Conservation (phyloP, 2,329 filamentous ascomycete genomes). For the Sporothrix phasma region DNA sequence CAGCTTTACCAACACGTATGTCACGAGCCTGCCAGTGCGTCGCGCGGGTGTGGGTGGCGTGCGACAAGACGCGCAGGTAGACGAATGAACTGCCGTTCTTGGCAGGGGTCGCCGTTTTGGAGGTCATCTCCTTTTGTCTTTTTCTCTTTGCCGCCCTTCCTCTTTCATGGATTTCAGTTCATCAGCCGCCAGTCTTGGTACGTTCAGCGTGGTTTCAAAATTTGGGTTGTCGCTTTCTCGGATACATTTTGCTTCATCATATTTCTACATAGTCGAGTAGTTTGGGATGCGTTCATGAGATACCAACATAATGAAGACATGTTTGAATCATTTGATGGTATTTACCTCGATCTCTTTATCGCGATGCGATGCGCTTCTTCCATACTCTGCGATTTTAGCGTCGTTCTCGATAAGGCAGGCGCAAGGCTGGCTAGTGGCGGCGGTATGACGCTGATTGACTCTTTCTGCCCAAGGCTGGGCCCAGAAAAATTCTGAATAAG, state of each 20-base stretch:
- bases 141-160: not conserved
- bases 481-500: conserved; percentile 4
- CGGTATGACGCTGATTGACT: not conserved
- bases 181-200: no score
- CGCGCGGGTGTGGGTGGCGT: conserved; percentile 27
- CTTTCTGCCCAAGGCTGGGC: not conserved
- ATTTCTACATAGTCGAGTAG: not conserved
- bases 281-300: conserved; percentile 5
- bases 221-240: not conserved
- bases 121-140: not conserved
- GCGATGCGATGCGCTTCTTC: not conserved
- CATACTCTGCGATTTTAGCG: not conserved
- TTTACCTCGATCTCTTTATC: not conserved
- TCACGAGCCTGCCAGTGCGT: conserved; percentile 24
- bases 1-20: conserved; percentile 24
- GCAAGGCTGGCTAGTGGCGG: not conserved
- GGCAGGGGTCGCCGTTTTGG: not conserved
- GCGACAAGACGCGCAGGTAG: conserved; percentile 11
- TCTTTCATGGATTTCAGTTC: not conserved
- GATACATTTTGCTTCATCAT: not conserved
- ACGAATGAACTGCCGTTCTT: conserved; percentile 8
- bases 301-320: not conserved
- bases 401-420: not conserved
- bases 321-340: not conserved
- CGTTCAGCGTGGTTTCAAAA: not conserved